phyloP scores from a whole-genome alignment of 2,329 filamentous ascomycete species.

The Trichoderma simmonsii region DNA sequence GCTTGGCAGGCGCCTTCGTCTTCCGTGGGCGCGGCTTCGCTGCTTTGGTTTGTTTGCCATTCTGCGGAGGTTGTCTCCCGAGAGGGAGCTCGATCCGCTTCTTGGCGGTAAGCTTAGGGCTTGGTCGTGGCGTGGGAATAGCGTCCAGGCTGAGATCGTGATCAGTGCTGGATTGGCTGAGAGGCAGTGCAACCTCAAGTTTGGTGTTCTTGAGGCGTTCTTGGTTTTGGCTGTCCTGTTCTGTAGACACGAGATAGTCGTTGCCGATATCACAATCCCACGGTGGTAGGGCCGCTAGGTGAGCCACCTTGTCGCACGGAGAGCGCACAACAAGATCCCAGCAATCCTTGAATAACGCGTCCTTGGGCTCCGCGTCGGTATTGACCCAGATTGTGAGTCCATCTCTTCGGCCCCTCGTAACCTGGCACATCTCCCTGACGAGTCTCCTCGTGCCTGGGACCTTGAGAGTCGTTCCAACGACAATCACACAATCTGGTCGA shows the following conservation, averaged over 20 bases:
- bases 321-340: conserved; percentile 91
- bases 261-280: conserved; percentile 56
- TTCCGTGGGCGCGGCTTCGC: conserved; percentile 34
- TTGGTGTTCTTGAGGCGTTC: conserved; percentile 38
- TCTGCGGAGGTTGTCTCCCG: conserved; percentile 22
- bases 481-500: conserved; percentile 85
- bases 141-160: conserved; percentile 43
- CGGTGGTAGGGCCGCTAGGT: conserved; percentile 60
- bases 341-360: conserved; percentile 82
- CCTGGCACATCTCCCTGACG: conserved; percentile 84
- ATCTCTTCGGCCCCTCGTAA: conserved; percentile 76
- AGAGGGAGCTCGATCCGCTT: conserved; percentile 55
- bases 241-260: conserved; percentile 46
- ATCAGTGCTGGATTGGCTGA: conserved; percentile 30
- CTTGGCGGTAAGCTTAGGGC: conserved; percentile 47
- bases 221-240: conserved; percentile 41
- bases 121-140: conserved; percentile 58
- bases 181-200: conserved; percentile 31
- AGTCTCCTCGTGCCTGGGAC: conserved; percentile 89
- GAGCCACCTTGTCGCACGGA: conserved; percentile 83
- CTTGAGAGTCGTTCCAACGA: conserved; percentile 93
- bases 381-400: conserved; percentile 95
- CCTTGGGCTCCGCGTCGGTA: conserved; percentile 76
- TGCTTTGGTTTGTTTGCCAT: conserved; percentile 22
- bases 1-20: conserved; percentile 34